Evolutionary conservation across 371 early-diverging fungal species (phyloP).

Genomic region (Mucor irregularis): DNA sequence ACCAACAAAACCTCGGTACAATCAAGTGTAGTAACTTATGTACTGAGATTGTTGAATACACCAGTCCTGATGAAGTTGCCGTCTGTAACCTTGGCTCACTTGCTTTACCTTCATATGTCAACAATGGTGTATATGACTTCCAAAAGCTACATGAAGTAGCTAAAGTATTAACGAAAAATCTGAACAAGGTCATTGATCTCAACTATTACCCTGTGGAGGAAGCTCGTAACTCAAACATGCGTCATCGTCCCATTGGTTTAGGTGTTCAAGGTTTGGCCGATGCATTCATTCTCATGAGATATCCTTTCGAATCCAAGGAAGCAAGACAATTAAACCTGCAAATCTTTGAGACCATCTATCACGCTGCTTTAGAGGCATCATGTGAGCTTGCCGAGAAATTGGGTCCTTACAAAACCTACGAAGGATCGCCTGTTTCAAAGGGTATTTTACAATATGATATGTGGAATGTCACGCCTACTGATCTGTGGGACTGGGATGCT

Average conservation of each 20-base stretch:
- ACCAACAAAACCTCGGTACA: constrained; percentile 97
- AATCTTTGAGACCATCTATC: constrained; percentile 99
- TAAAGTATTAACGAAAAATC: constrained; percentile 89
- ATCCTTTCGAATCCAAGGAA: constrained; percentile 94
- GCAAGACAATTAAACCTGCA: constrained; percentile 88
- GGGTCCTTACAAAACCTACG: constrained; percentile 93
- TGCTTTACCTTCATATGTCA: constrained; percentile 92
- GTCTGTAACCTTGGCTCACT: constrained; percentile 99
- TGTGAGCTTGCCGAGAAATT: constrained; percentile 85
- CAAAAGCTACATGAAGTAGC: constrained; percentile 66
- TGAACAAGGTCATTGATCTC: constrained; percentile 97
- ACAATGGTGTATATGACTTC: constrained; percentile 69
- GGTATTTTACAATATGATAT: constrained; percentile 97
- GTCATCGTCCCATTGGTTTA: constrained; percentile 97
- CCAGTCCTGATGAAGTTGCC: constrained; percentile 95
- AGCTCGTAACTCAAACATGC: constrained; percentile 87
- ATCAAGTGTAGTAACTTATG: constrained; percentile 89
- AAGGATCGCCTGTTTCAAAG: constrained; percentile 90
- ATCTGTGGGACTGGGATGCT: constrained; percentile 92
- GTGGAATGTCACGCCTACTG: constrained; percentile 84
- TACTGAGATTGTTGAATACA: constrained; percentile 97
- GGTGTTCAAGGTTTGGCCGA: constrained; percentile 99
- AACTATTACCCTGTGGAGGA: constrained; percentile 97
- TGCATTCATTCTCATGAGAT: constrained; percentile 93
- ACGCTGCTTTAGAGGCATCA: constrained; percentile 95